Evolutionary conservation across 331 rosid genomes (phyloP), one percentile per base, ranked within the genome.

Genomic region (Arachis monticola): DNA sequence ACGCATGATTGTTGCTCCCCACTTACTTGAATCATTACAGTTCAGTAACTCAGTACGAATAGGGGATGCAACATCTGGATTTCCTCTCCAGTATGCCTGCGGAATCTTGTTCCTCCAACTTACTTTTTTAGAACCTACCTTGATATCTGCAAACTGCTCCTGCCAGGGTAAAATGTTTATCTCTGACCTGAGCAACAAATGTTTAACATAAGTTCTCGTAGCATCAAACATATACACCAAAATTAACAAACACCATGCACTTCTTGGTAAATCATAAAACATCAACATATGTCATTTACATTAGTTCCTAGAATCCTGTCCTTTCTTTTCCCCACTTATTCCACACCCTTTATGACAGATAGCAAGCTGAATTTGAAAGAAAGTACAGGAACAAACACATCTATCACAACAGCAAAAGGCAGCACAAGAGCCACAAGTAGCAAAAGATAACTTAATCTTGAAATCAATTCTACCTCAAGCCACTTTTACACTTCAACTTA

Each of bases 1-100:
- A 69, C 95, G 95, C 91, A 90, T 27, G 74, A 91, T 90, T 71
- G 91, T 85, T 10, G 96, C 92, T 60, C 88, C 89, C 88, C 92
- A 94, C 42, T 2, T 53, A 84, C 67, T 79, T 10, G 99, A 78
- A 82, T 94, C 70, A 64, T 94, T 92, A 50, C 99, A 91, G 0
- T 60, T 82, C 10, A 91, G 72, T 55, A 94, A 79, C 65, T 85
- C 88, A 0, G 76, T 32, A 12, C 99, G 99, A 69, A 87, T 41
- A 38, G 91, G 88, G 69, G 98, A 94, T 14, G 11, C 5, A 56
- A 91, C 98, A 76, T 88, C 91, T 8, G 97, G 97, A 42, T 94
- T 94, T 81, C 99, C 99, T 85, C 84, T 94, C 99, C 99, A 94
- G 81, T 84, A 88, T 10, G 99, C 99, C 5, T 12, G 73, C 3